Conservation (phyloP, 257 asterid genomes). For the Oldenlandia corymbosa region DNA sequence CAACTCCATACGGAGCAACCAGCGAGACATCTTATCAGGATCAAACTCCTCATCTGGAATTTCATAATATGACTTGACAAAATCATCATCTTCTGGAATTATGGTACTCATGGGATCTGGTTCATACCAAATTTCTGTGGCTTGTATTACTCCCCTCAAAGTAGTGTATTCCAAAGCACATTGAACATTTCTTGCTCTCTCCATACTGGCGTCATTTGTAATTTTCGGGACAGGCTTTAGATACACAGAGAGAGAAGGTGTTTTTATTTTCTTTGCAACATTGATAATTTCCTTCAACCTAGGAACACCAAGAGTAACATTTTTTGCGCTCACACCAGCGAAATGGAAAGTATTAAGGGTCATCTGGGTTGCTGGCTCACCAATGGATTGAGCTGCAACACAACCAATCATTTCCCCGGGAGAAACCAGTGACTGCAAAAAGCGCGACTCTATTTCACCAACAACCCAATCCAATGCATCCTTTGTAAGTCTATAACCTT, state of each 20-base stretch:
- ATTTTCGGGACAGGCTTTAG: slow-evolving; percentile 69
- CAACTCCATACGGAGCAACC: slow-evolving; percentile 94
- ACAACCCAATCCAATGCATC: slow-evolving; percentile 98
- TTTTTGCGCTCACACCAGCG: slow-evolving; percentile 99
- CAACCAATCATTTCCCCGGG: slow-evolving; percentile 99
- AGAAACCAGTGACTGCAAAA: slow-evolving; percentile 95
- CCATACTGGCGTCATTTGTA: no score
- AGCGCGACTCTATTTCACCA: slow-evolving; percentile 97
- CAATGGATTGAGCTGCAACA: slow-evolving; percentile 98
- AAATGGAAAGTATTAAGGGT: slow-evolving; percentile 94
- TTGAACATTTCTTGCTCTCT: slow-evolving; percentile 91
- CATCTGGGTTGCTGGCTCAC: slow-evolving; percentile 99
- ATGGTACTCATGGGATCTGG: slow-evolving; percentile 93
- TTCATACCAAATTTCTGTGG: slow-evolving; percentile 99
- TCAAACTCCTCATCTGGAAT: slow-evolving; percentile 98
- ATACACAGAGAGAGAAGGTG: slow-evolving; percentile 95
- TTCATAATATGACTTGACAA: slow-evolving; percentile 90
- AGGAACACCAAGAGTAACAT: slow-evolving; percentile 98
- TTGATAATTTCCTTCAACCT: slow-evolving; percentile 97
- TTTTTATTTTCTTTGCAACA: slow-evolving; percentile 94
- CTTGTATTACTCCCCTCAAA: slow-evolving; percentile 87
- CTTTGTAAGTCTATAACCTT: slow-evolving; percentile 83
- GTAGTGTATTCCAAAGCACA: slow-evolving; percentile 97
- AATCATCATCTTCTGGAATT: slow-evolving; percentile 87
- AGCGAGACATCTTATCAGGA: slow-evolving; percentile 92